Evolutionary conservation across 2,329 filamentous ascomycete species (phyloP).

Genomic region (Didymella pomorum): DNA sequence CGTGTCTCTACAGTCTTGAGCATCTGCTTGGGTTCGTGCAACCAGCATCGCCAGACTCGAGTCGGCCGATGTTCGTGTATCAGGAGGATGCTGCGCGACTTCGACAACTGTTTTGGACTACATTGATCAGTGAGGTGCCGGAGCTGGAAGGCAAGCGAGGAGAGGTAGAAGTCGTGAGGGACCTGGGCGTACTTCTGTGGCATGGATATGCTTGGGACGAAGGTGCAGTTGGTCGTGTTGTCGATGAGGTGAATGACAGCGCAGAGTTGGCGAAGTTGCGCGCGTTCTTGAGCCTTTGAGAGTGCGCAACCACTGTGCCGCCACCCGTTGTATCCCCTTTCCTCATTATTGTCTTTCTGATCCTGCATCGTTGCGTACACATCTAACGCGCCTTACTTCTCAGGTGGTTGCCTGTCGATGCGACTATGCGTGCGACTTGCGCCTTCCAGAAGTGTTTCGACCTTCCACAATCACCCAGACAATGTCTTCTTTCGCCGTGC

Average conservation of each 20-base stretch:
- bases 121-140: conserved; percentile 48
- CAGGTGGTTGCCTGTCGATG: background rate
- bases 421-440: conserved; percentile 2
- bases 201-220: conserved; percentile 70
- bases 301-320: background rate
- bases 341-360: too few relatives aligned
- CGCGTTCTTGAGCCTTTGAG: conserved; percentile 41
- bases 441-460: conserved; percentile 21
- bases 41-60: conserved; percentile 3
- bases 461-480: conserved; percentile 27
- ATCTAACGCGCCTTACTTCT: background rate
- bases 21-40: conserved; percentile 63
- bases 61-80: conserved; percentile 47
- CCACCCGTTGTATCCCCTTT: too few relatives aligned
- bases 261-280: conserved; percentile 64
- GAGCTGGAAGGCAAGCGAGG: conserved; percentile 46
- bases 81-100: conserved; percentile 55
- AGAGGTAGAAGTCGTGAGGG: conserved; percentile 56
- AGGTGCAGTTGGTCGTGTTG: conserved; percentile 65
- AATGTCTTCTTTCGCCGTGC: background rate
- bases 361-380: background rate
- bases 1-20: conserved; percentile 68
- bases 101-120: conserved; percentile 61
- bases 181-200: conserved; percentile 68
- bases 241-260: conserved; percentile 60